A percentile compares a stretch with the other conserved stretches of the same genome.
These are phyloP conservation scores for Sanguinoderma infundibulare DNA, from an alignment of 1,284 basidiomycete species.

Conservation along the genomic window DNA sequence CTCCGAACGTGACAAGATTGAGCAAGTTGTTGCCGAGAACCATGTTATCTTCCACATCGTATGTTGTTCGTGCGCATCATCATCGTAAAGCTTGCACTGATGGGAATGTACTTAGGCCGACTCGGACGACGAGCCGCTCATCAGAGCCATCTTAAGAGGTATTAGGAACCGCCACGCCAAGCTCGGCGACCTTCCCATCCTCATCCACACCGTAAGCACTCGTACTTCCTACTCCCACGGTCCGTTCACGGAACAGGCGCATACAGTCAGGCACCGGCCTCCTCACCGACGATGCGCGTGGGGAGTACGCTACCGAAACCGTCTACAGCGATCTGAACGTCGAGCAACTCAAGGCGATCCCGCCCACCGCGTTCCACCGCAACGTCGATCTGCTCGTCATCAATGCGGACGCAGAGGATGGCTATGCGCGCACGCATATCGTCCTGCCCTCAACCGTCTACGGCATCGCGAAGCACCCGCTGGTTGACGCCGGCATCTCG, in stretches of 20 bases:
- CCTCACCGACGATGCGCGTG: conserved; percentile 36
- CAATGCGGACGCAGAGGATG: conserved; percentile 37
- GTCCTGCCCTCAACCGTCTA: conserved; percentile 46
- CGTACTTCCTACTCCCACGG: background rate
- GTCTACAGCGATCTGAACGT: conserved; percentile 42
- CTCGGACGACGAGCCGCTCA: conserved; percentile 43
- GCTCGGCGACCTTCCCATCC: conserved; percentile 43
- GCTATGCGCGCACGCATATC: conserved; percentile 44
- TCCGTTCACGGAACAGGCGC: background rate
- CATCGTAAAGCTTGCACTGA: background rate
- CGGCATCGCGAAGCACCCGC: conserved; percentile 36
- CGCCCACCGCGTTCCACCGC: conserved; percentile 37
- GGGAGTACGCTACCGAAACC: conserved; percentile 31
- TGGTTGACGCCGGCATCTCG: conserved; percentile 42
- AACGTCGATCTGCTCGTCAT: conserved; percentile 36
- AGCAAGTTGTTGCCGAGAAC: conserved; percentile 24
- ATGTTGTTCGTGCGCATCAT: background rate
- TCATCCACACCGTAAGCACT: conserved; percentile 53
- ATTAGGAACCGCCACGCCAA: conserved; percentile 44
- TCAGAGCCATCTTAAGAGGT: conserved; percentile 46
- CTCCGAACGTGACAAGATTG: conserved; percentile 29
- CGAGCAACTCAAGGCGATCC: conserved; percentile 38
- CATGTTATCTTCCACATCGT: conserved; percentile 35
- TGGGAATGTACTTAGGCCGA: conserved; percentile 40
- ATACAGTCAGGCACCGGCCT: conserved; percentile 43